Base-by-base conservation (phyloP, 164 flowering plant genomes). In the Buxus sempervirens region DNA sequence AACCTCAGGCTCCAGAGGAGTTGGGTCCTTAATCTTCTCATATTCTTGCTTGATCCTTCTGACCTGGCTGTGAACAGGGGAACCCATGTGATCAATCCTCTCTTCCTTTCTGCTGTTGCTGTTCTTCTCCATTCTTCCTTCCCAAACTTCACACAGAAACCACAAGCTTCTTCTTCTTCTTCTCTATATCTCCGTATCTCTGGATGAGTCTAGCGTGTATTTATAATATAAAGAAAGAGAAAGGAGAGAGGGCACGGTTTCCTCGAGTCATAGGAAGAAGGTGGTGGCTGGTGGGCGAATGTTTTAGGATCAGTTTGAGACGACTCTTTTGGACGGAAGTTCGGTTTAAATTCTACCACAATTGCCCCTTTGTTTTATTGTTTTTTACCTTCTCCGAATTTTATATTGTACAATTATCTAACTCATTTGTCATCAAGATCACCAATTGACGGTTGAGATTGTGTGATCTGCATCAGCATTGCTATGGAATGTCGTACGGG, bases 21-120 rank as follows among this genome's bases (percentile, higher is more conserved):
- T 74, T 7, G 82, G 82, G 66, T 82, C 75, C 55, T 67, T 77
- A 54, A 82, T 81, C 75, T 83, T 88, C 82, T 88, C 87, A 51
- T 73, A 68, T 54, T 89, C 90, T 66, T 73, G 77, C 80, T 81
- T 85, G 74, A 89, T 84, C 81, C 81, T 89, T 49, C 73, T 75
- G n/a, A 89, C 86, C 71, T 89, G 95, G 76, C 80, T 87, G 60
- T 89, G 95, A 71, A 89, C 56, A 22, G 85, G 83, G 25, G 65
- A 53, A n/a, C 79, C 82, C 68, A 66, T 24, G 14, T 72, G n/a
- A 4, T 56, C 70, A 18, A 38, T 65, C 9, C 24, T 58, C 63
- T 66, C 68, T 19, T 55, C 58, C 54, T 60, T 24, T 41, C 49
- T 51, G 45, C 59, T 55, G 53, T 28, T 76, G 69, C 58, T 70